Evolutionary conservation across 148 eudicot genomes (phyloP), one percentile per base, ranked within the genome.

Genomic region (Camellia sinensis): DNA sequence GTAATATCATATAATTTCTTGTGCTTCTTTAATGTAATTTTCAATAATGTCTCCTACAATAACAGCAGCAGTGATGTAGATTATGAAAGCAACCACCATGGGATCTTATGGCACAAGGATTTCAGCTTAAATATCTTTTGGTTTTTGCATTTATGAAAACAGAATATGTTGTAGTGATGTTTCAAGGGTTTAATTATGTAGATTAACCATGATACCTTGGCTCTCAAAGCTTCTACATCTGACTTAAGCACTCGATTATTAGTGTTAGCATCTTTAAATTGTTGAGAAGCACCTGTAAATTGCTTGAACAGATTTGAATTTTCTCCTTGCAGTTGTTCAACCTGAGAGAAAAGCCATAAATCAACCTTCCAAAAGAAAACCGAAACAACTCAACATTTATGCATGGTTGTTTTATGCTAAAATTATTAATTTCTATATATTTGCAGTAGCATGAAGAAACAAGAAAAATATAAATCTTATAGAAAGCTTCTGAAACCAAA

Each of bases 191-290:
- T 48, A 48, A 48, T 5, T 3, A 4, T 48, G 5, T 48, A 48
- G 29, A 21, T 41, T 44, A 63, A 66, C 21, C 5, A 45, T 18
- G 22, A 21, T 87, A 94, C 98, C 94, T 95, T 95, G 76, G 98
- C 98, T 92, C 98, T 89, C 83, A 95, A 80, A 85, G 97, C 98
- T 89, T 92, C 97, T 13, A 95, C 98, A 68, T 93, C 92, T 43
- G 98, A 90, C 80, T 91, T 92, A 52, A 95, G 98, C 81, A 95
- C 98, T 22, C 97, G 85, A 54, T 95, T 92, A 80, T 93, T 95
- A 11, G 95, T 93, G 8, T 86, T 75, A 54, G 97, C 89, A 81
- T 93, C 97, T 84, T 88, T 90, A 66, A 90, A 93, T 81, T 90
- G 94, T 80, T 93, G 94, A 46, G 91, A 79, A 68, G 97, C 97